Percentiles rank a stretch among this genome's conserved stretches.
Evolutionary conservation across 2,329 filamentous ascomycete genomes (phyloP).

Genomic region (Diaporthe citriasiana): DNA sequence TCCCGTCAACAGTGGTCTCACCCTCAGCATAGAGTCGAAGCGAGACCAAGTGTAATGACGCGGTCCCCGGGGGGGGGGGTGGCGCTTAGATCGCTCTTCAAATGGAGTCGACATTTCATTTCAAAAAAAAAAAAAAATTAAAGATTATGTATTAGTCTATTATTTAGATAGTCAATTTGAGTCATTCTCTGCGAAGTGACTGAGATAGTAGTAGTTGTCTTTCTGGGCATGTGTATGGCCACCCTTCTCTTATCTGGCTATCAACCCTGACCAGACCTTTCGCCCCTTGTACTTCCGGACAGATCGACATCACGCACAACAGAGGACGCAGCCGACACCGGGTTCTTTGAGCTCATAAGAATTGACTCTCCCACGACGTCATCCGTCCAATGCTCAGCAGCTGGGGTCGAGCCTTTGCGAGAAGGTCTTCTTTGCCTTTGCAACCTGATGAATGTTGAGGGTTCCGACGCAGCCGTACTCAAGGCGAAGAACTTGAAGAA

Average conservation of each 20-base stretch:
- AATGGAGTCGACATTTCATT: not conserved
- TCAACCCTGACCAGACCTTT: constrained; percentile 22
- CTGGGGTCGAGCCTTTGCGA: not conserved
- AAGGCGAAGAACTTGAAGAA: constrained; percentile 36
- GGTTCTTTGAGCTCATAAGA: not conserved
- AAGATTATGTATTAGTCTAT: not conserved
- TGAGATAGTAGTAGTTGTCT: not conserved
- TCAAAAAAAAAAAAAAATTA: too few relatives aligned
- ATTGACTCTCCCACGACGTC: not conserved
- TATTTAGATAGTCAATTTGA: not conserved
- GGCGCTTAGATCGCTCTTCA: not conserved
- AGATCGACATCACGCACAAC: constrained; percentile 2
- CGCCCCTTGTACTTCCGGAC: not conserved
- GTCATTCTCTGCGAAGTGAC: not conserved
- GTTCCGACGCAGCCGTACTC: not conserved
- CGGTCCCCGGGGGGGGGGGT: too few relatives aligned
- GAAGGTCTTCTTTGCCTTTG: constrained; percentile 2
- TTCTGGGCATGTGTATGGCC: not conserved
- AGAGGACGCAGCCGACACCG: not conserved
- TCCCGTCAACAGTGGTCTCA: too few relatives aligned
- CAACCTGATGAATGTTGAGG: constrained; percentile 10
- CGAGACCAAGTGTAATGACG: too few relatives aligned
- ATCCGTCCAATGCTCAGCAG: constrained; percentile 6
- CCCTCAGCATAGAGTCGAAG: not conserved
- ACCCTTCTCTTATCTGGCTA: not conserved